Evolutionary conservation across 371 early-diverging fungal species (phyloP).

Genomic region (Rhizopus microsporus): DNA sequence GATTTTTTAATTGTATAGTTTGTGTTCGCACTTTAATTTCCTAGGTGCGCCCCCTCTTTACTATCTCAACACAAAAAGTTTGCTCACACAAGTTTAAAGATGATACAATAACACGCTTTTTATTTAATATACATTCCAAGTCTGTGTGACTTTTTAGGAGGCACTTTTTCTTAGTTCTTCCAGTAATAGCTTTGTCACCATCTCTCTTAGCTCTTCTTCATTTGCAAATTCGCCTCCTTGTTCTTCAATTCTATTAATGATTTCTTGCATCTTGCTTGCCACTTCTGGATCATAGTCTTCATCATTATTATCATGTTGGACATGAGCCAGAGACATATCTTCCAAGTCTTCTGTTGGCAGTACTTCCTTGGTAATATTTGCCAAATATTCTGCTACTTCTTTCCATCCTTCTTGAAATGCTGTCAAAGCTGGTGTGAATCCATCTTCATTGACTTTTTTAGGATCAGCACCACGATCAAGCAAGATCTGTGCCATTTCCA

Average conservation of each 20-base stretch:
- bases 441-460: slow-evolving; percentile 62
- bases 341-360: slow-evolving; percentile 23
- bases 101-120: slow-evolving; percentile 1
- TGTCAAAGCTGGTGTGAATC: slow-evolving; percentile 44
- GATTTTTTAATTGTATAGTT: slow-evolving; percentile 4
- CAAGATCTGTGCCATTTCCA: slow-evolving; percentile 70
- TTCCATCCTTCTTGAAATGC: slow-evolving; percentile 47
- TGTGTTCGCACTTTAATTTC: background rate
- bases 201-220: slow-evolving; percentile 44
- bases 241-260: slow-evolving; percentile 37
- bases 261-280: slow-evolving; percentile 28
- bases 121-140: slow-evolving; percentile 4
- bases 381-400: slow-evolving; percentile 41
- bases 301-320: slow-evolving; percentile 17
- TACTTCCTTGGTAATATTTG: slow-evolving; percentile 34
- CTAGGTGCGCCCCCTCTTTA: too few relatives aligned
- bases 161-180: slow-evolving; percentile 25
- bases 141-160: background rate
- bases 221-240: slow-evolving; percentile 36
- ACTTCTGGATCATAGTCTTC: slow-evolving; percentile 16
- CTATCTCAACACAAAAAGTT: background rate
- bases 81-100: background rate
- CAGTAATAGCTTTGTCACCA: slow-evolving; percentile 43
- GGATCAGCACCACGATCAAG: slow-evolving; percentile 77
- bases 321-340: slow-evolving; percentile 15